Percentiles rank a stretch among this genome's conserved stretches.
These are phyloP conservation scores for Colletotrichum lupini DNA, from an alignment of 2,329 filamentous ascomycete genomes.

Conservation along the genomic window DNA sequence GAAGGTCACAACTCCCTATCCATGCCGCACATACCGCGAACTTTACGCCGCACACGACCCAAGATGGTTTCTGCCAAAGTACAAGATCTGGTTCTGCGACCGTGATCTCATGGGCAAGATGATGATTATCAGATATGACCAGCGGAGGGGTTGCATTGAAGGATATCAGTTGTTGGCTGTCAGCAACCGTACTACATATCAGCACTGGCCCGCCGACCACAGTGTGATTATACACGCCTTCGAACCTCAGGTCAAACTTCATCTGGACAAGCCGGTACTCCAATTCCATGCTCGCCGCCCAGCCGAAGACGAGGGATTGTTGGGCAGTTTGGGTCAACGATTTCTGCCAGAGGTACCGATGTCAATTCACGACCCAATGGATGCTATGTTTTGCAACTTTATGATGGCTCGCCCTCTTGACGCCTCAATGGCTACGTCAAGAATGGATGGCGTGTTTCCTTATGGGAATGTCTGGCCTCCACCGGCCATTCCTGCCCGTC, in stretches of 20 bases:
- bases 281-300: slow-evolving; percentile 55
- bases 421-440: slow-evolving; percentile 47
- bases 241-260: slow-evolving; percentile 74
- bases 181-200: slow-evolving; percentile 62
- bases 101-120: slow-evolving; percentile 78
- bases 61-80: slow-evolving; percentile 84
- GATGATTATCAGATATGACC: slow-evolving; percentile 81
- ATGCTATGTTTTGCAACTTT: slow-evolving; percentile 73
- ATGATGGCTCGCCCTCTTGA: slow-evolving; percentile 68
- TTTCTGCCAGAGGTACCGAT: slow-evolving; percentile 66
- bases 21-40: slow-evolving; percentile 73
- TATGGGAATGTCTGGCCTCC: slow-evolving; percentile 81
- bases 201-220: slow-evolving; percentile 73
- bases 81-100: slow-evolving; percentile 90
- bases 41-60: slow-evolving; percentile 81
- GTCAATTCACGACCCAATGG: slow-evolving; percentile 55
- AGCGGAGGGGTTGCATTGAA: slow-evolving; percentile 79
- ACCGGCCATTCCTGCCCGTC: slow-evolving; percentile 70
- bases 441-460: slow-evolving; percentile 47
- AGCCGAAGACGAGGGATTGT: neutral
- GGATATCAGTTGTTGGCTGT: slow-evolving; percentile 81
- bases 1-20: slow-evolving; percentile 63
- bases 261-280: slow-evolving; percentile 79
- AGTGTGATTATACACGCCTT: slow-evolving; percentile 79
- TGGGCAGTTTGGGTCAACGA: slow-evolving; percentile 42